These are phyloP conservation scores for Citrus cavaleriei DNA, from an alignment of 345 rosid genomes.

Conservation along the genomic window DNA sequence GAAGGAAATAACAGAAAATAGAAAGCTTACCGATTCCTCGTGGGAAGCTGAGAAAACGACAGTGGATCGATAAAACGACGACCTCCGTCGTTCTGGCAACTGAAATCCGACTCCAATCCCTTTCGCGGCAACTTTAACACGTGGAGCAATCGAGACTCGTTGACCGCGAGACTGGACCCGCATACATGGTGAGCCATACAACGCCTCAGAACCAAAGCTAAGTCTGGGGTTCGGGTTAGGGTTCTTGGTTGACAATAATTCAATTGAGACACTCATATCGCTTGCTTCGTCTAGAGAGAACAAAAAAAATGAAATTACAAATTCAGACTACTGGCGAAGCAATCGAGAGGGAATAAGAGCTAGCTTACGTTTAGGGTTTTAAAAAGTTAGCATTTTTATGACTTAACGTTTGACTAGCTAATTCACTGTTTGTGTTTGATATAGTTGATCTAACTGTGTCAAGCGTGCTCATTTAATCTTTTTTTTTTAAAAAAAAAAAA, in stretches of 20 bases:
- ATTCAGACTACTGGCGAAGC: neutral
- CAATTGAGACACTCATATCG: conserved; percentile 17
- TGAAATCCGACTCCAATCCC: conserved; percentile 31
- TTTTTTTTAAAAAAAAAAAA: too few relatives aligned
- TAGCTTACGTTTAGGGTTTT: neutral
- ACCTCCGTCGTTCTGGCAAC: conserved; percentile 24
- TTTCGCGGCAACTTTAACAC: conserved; percentile 14
- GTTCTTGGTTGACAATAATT: conserved; percentile 34
- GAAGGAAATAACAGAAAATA: neutral
- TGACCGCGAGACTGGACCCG: conserved; percentile 19
- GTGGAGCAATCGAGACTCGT: conserved; percentile 9
- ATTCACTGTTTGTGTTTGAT: too few relatives aligned
- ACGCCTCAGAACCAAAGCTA: neutral
- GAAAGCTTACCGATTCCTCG: conserved; percentile 51
- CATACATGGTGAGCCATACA: conserved; percentile 19
- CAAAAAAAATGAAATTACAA: neutral
- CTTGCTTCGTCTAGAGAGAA: too few relatives aligned
- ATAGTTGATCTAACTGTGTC: too few relatives aligned
- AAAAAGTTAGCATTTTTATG: neutral
- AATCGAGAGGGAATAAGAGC: neutral
- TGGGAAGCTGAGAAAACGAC: conserved; percentile 58
- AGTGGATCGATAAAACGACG: conserved; percentile 26
- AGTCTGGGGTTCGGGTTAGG: conserved; percentile 30
- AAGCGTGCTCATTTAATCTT: too few relatives aligned
- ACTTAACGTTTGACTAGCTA: neutral